Base-by-base conservation (phyloP, 352 stramenopile species). In the Nannochloropsis limnetica region DNA sequence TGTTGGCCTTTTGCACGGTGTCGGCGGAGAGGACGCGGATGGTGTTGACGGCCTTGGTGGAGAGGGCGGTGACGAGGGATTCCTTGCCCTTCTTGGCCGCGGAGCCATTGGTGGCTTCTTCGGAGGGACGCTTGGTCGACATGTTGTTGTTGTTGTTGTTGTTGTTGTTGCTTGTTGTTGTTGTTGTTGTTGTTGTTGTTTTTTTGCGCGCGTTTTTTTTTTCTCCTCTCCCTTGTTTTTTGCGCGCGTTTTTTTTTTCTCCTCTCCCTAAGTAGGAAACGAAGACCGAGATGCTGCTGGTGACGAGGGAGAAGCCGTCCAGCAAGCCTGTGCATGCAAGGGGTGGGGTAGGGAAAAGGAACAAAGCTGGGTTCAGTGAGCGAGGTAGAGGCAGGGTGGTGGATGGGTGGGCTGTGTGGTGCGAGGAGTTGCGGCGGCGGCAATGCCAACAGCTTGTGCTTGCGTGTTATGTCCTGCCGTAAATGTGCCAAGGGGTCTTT, bases 11-110 rank as follows among this genome's bases (percentile, higher is more conserved):
- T 86, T 93, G 93, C 68, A 97, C 95, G 89, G 98, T 96, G 89
- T 99, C 96, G n/a, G 93, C 94, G 80, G 91, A 94, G 54, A 99
- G 90, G 85, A 97, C 93, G 86, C 96, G 94, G 86, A 99, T 96
- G 45, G 95, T 98, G 91, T 99, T 99, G 88, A 99, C 93, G 89
- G 94, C 98, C 88, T 94, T 91, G 15, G 88, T 14, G 27, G 31
- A 80, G 15, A 82, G 20, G 68, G 54, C 14, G 61, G 1, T 74
- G n/a, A 74, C 61, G 61, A 74, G 61, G 61, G 61, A 74, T 29
- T 74, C n/a, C 61, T 74, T 74, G 9, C 61, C 61, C n/a, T 74
- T 74, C 61, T 74, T 74, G 3, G 61, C 6, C 61, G 61, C 11
- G 25, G 61, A 74, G 8, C 61, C 61, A 74, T 74, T 74, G n/a